Percentiles rank a stretch among this genome's conserved stretches.
Conservation (phyloP, 2,329 filamentous ascomycete species). For the Calonectria ilicicola region DNA sequence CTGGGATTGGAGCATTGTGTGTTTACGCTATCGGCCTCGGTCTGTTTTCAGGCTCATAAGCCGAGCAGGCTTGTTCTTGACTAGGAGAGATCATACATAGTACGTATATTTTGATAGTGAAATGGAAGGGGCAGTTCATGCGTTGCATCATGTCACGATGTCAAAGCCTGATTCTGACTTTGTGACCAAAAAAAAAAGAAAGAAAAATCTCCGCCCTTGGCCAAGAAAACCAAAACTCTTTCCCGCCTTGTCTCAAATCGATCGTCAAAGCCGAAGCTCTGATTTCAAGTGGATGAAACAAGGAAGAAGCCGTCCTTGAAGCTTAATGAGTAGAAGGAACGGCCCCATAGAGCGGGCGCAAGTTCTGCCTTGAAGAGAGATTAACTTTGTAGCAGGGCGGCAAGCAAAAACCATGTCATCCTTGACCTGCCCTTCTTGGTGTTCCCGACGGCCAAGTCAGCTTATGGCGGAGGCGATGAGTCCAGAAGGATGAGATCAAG, state of each 20-base stretch:
- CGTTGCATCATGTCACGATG: not conserved
- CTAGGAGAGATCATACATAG: not conserved
- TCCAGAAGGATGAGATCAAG: not conserved
- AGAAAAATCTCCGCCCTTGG: not conserved
- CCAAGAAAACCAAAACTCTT: not conserved
- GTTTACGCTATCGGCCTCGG: not conserved
- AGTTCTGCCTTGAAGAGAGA: constrained; percentile 5
- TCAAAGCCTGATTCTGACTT: not conserved
- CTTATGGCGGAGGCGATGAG: not conserved
- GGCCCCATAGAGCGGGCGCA: not conserved
- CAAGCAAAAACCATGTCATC: not conserved
- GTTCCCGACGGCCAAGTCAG: not conserved
- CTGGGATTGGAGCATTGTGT: not conserved
- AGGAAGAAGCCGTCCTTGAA: not conserved
- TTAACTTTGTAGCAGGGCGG: not conserved
- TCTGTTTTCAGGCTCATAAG: not conserved
- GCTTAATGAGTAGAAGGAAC: not conserved
- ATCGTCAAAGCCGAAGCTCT: not conserved
- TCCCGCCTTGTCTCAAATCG: not conserved
- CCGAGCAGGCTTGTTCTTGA: not conserved
- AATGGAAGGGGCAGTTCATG: not conserved
- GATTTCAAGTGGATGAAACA: not conserved
- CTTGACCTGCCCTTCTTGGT: not conserved
- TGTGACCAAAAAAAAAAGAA: not conserved
- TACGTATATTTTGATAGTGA: not conserved